phyloP scores from a whole-genome alignment of 1,284 basidiomycete species.

The Waitea zeae region DNA sequence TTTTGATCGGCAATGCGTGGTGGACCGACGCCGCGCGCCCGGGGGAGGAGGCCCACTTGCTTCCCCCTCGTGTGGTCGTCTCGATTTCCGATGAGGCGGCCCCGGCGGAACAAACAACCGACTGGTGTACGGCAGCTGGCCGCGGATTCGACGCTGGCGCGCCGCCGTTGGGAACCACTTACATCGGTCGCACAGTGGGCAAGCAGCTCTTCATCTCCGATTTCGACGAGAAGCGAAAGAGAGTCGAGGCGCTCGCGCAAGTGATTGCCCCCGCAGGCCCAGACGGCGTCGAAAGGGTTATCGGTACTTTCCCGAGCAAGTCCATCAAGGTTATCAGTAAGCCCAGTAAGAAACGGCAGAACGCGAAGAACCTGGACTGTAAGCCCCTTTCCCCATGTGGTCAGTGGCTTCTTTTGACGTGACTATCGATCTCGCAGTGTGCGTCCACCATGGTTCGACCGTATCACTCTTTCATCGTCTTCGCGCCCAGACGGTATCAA shows the following conservation, averaged over 20 bases:
- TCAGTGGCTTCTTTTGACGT: no score
- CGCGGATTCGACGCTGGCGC: slow-evolving; percentile 72
- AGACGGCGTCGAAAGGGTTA: slow-evolving; percentile 60
- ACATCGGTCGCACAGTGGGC: slow-evolving; percentile 76
- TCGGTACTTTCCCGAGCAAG: slow-evolving; percentile 77
- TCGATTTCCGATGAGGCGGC: slow-evolving; percentile 83
- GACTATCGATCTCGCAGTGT: slow-evolving; percentile 32
- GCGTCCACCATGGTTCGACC: slow-evolving; percentile 90
- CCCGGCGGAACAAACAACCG: slow-evolving; percentile 67
- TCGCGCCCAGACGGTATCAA: slow-evolving; percentile 86
- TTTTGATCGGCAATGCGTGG: slow-evolving; percentile 91
- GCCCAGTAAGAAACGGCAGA: slow-evolving; percentile 91
- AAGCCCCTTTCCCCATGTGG: slow-evolving; percentile 17
- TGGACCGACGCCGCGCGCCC: slow-evolving; percentile 65
- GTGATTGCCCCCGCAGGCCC: slow-evolving; percentile 72
- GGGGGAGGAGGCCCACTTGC: slow-evolving; percentile 57
- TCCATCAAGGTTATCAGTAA: slow-evolving; percentile 97
- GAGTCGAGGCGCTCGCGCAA: slow-evolving; percentile 80
- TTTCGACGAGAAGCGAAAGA: slow-evolving; percentile 81
- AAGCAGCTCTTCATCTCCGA: slow-evolving; percentile 86
- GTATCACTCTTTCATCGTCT: slow-evolving; percentile 91
- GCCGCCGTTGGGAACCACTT: slow-evolving; percentile 63
- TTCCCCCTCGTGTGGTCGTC: slow-evolving; percentile 72
- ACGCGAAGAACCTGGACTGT: slow-evolving; percentile 85
- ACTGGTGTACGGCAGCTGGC: slow-evolving; percentile 72